phyloP scores from a whole-genome alignment of 352 stramenopile genomes.

The Hyphochytrium catenoides region DNA sequence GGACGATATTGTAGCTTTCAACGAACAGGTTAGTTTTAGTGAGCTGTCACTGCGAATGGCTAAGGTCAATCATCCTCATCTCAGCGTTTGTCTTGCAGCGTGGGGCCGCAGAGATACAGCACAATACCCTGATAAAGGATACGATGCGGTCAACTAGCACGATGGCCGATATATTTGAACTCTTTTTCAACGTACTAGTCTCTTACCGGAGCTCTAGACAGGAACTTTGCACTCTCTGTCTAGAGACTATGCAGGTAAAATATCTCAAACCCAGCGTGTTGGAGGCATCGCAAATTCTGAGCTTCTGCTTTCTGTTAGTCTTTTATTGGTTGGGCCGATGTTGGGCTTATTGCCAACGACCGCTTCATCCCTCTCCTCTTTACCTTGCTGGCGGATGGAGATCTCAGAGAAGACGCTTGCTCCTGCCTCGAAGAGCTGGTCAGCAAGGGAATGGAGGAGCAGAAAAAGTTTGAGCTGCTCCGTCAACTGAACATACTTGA shows the following conservation, averaged over 20 bases:
- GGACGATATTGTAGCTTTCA: slow-evolving; percentile 70
- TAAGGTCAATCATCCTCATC: no score
- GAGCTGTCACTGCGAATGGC: no score
- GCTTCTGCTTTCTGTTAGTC: no score
- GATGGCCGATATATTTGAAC: slow-evolving; percentile 49
- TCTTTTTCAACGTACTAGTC: slow-evolving; percentile 48
- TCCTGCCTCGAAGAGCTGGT: slow-evolving; percentile 63
- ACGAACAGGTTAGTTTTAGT: no score
- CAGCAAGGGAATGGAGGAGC: slow-evolving; percentile 50
- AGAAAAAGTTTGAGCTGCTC: slow-evolving; percentile 55
- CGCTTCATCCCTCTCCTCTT: slow-evolving; percentile 43
- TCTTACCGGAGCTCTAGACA: no score
- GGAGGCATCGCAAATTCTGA: no score
- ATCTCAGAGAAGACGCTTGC: slow-evolving; percentile 29
- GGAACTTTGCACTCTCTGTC: no score
- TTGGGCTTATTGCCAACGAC: slow-evolving; percentile 49
- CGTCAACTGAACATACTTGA: slow-evolving; percentile 34
- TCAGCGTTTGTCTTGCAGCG: slow-evolving; percentile 11
- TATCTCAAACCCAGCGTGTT: no score
- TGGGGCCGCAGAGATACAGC: slow-evolving; percentile 17
- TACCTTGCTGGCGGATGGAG: slow-evolving; percentile 20
- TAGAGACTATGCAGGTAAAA: no score
- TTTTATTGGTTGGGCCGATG: slow-evolving; percentile 67
- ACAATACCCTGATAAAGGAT: slow-evolving; percentile 64
- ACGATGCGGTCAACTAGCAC: slow-evolving; percentile 37